phyloP scores from a whole-genome alignment of 2,329 filamentous ascomycete species.

The Neofusicoccum sp. region DNA sequence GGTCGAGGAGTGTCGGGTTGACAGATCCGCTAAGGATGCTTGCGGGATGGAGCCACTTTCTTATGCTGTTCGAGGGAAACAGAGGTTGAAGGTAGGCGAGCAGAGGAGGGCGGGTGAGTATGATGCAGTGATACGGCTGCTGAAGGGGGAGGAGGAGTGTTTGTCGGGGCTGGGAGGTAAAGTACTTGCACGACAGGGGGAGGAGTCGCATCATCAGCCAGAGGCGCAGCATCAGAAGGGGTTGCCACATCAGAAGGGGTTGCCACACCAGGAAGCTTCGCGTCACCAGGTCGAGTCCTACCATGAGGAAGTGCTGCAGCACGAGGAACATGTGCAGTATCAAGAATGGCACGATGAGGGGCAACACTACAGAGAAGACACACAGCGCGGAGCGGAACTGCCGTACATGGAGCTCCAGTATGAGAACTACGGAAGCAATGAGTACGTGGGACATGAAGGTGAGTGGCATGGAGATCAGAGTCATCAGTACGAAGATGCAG shows the following conservation, averaged over 20 bases:
- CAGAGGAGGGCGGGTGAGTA: background rate
- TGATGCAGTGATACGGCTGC: background rate
- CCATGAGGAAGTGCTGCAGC: background rate
- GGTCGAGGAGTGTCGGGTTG: background rate
- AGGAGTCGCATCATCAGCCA: background rate
- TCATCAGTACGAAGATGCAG: background rate
- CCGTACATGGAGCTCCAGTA: background rate
- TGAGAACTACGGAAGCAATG: no score
- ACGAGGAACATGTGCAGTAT: background rate
- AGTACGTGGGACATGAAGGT: background rate
- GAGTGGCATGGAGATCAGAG: background rate
- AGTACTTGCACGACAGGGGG: background rate
- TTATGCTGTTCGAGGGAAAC: background rate
- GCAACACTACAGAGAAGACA: background rate
- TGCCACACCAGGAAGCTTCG: background rate
- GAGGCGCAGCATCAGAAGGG: background rate
- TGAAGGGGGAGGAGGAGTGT: background rate
- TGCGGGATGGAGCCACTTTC: background rate
- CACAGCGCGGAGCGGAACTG: background rate
- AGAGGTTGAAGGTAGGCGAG: background rate
- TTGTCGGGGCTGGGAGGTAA: no score
- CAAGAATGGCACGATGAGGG: background rate
- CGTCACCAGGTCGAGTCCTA: background rate
- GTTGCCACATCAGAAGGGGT: background rate
- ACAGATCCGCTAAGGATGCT: background rate